Conservation (phyloP, 805 yeast species). For the Teunomyces kruisii region DNA sequence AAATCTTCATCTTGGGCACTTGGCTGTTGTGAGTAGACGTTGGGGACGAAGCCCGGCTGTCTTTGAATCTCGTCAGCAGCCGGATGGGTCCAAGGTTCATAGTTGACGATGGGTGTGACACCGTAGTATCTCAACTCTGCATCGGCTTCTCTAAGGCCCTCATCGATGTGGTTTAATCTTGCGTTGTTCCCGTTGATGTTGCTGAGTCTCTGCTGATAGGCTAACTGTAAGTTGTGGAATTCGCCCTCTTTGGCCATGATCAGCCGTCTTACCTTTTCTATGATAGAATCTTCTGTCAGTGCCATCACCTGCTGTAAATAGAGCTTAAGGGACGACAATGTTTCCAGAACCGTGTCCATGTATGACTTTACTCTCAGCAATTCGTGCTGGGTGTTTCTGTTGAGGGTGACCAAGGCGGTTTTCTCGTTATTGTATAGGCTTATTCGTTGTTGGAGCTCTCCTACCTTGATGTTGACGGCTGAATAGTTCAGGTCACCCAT, state of each 20-base stretch:
- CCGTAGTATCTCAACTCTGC: background rate
- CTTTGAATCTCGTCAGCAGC: background rate
- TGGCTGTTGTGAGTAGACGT: constrained; percentile 3
- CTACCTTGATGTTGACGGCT: background rate
- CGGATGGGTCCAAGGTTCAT: background rate
- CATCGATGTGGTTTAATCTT: background rate
- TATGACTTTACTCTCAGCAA: background rate
- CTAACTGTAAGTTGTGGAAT: background rate
- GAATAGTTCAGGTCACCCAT: constrained; percentile 6
- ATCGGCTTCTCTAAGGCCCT: background rate
- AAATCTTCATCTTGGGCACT: constrained; percentile 21
- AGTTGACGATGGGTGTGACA: background rate
- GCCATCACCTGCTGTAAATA: background rate
- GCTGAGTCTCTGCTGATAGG: background rate
- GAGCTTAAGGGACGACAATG: background rate
- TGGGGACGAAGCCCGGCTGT: constrained; percentile 5
- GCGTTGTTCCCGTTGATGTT: background rate
- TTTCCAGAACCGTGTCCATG: constrained; percentile 1
- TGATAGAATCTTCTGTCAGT: background rate
- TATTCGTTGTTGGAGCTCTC: constrained; percentile 8
- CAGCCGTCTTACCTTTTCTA: background rate
- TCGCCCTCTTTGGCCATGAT: constrained; percentile 5
- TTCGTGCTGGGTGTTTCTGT: constrained; percentile 1
- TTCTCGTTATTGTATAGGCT: constrained; percentile 1
- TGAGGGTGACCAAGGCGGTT: constrained; percentile 1